A percentile compares a stretch with the other conserved stretches of the same genome.
Conservation (phyloP, 2,329 filamentous ascomycete species). For the Pseudogymnoascus sp. region DNA sequence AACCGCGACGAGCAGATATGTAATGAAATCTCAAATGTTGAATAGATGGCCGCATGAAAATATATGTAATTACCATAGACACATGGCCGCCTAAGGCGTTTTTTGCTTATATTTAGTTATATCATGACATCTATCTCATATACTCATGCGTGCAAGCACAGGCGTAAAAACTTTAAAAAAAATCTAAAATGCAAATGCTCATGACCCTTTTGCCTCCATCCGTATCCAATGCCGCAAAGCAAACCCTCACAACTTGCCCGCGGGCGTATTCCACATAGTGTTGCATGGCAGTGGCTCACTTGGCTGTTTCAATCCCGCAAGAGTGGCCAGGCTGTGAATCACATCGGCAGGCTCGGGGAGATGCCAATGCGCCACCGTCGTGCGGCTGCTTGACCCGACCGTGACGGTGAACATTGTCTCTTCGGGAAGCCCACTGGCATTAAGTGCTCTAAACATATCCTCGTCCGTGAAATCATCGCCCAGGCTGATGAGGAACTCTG, state of each 20-base stretch:
- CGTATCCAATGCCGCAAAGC: conserved; percentile 1
- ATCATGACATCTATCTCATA: conserved; percentile 6
- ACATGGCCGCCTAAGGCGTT: conserved; percentile 2
- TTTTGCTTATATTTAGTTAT: conserved; percentile 5
- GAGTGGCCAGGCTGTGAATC: conserved; percentile 56
- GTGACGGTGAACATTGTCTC: conserved; percentile 82
- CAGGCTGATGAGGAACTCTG: conserved; percentile 82
- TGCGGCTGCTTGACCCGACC: conserved; percentile 84
- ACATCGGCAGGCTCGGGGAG: conserved; percentile 83
- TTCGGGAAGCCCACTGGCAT: conserved; percentile 45
- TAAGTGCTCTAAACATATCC: conserved; percentile 86
- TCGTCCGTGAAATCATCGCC: conserved; percentile 98
- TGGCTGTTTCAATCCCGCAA: conserved; percentile 25
- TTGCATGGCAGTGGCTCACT: background rate
- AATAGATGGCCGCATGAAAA: background rate
- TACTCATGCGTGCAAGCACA: conserved; percentile 5
- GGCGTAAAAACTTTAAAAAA: background rate
- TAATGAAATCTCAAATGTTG: conserved; percentile 1
- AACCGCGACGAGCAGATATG: background rate
- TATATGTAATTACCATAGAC: conserved; percentile 1
- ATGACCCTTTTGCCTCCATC: background rate
- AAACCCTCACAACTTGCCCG: conserved; percentile 9
- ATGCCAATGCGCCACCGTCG: conserved; percentile 85
- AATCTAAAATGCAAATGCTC: conserved; percentile 8
- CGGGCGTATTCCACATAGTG: conserved; percentile 18